Conservation (phyloP, 2,329 filamentous ascomycete species). For the Talaromyces sp. region DNA sequence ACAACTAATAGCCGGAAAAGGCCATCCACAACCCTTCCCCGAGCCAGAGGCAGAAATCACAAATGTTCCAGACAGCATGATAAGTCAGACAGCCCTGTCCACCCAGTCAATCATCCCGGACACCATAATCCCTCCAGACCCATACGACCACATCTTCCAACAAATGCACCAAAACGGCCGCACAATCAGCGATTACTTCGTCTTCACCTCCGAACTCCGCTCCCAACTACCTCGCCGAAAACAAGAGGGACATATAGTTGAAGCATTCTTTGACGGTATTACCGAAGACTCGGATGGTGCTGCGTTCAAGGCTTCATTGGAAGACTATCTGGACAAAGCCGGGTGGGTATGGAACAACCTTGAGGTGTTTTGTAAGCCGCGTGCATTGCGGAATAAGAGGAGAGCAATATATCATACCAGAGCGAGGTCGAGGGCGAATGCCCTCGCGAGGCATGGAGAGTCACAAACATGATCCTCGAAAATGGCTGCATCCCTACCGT, state of each 20-base stretch:
- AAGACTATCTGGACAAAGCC: conserved; percentile 23
- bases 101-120: conserved; percentile 7
- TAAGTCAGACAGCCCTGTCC: not conserved
- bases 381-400: not conserved
- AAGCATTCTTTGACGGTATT: conserved; percentile 33
- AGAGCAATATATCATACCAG: conserved; percentile 1
- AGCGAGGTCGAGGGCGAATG: conserved; percentile 7
- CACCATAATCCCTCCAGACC: conserved; percentile 1
- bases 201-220: conserved; percentile 23
- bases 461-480: too few relatives aligned
- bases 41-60: not conserved
- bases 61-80: not conserved
- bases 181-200: conserved; percentile 28
- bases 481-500: too few relatives aligned
- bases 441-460: not conserved
- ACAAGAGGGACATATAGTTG: conserved; percentile 25
- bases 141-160: conserved; percentile 2
- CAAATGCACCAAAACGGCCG: conserved; percentile 24
- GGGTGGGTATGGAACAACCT: conserved; percentile 31
- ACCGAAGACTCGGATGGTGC: conserved; percentile 17
- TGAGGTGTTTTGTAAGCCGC: conserved; percentile 11
- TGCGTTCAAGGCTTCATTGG: conserved; percentile 20
- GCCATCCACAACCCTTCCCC: not conserved
- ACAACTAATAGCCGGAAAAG: not conserved
- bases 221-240: conserved; percentile 18